Evolutionary conservation across 1,139 yeast species (phyloP), one percentile per base, ranked within the genome.

Genomic region (Diutina sp.): DNA sequence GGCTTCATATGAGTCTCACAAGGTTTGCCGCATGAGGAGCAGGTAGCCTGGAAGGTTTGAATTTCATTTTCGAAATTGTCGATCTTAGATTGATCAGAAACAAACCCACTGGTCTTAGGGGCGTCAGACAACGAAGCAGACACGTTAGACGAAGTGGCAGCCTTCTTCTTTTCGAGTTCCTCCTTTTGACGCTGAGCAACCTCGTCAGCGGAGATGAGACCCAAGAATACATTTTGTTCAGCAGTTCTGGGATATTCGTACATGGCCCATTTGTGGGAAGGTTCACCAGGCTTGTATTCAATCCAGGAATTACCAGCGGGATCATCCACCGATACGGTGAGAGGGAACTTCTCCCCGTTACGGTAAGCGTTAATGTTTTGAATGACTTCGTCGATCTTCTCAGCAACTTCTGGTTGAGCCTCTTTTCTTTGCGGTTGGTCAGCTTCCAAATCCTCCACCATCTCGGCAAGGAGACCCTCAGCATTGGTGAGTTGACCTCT

Each of bases 301-400:
- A 95, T 85, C 96, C 97, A 95, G 1, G 98, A 91, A 72, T 95
- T 93, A 25, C 99, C 99, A 0, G 97, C 82, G 44, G 99, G 98
- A 71, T 93, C 99, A 69, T 91, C 97, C 21, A 90, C 72, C 18
- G 81, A 76, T 56, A 95, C 79, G 0, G 96, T 88, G 60, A 93
- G 68, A 1, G 99, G 99, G 59, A 90, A 72, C 14, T 82, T 78
- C 58, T 84, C 84, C 58, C 90, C 93, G 30, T 78, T 77, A 32
- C 89, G 73, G 58, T 78, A 82, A 7, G 78, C 70, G 59, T 76
- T 71, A 47, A 90, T 84, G 64, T 81, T 85, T 38, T 65, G 68
- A 58, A 90, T 78, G 58, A 93, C 86, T 46, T 73, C 82, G 56
- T 82, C 85, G 62, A 93, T 90, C 71, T 90, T 86, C 57, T 79